Conservation (phyloP, 345 rosid species). For the Populus alba region DNA sequence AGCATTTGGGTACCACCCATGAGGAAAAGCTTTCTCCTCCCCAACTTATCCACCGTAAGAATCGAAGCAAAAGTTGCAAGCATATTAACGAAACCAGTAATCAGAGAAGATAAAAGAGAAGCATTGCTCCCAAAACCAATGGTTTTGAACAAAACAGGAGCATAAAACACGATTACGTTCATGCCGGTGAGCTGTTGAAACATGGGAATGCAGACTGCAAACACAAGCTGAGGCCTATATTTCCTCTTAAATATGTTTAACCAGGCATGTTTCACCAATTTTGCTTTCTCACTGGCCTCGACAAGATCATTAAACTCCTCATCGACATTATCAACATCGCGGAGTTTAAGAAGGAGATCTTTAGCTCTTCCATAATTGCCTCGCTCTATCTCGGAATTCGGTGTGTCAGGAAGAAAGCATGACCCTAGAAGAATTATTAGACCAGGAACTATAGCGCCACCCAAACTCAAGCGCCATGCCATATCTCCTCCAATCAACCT, state of each 20-base stretch:
- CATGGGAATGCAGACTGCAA: conserved; percentile 35
- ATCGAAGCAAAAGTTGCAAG: conserved; percentile 29
- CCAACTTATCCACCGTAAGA: conserved; percentile 27
- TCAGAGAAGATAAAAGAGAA: conserved; percentile 27
- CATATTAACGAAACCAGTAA: conserved; percentile 28
- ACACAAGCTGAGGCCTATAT: conserved; percentile 33
- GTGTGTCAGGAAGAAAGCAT: conserved; percentile 29
- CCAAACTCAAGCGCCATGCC: conserved; percentile 36
- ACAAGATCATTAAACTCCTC: conserved; percentile 38
- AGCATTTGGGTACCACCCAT: conserved; percentile 37
- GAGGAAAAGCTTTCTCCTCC: conserved; percentile 34
- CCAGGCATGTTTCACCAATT: conserved; percentile 32
- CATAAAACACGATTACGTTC: conserved; percentile 45
- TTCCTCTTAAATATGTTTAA: conserved; percentile 15
- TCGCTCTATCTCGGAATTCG: conserved; percentile 39
- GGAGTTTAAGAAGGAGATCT: conserved; percentile 15
- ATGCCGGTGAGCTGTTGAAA: conserved; percentile 42
- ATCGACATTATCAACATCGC: conserved; percentile 27
- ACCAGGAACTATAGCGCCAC: conserved; percentile 36
- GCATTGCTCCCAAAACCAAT: conserved; percentile 33
- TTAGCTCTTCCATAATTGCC: conserved; percentile 27
- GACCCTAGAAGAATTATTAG: conserved; percentile 11
- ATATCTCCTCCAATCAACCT: conserved; percentile 1
- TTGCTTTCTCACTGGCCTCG: conserved; percentile 24
- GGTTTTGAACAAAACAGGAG: conserved; percentile 38